Conservation (phyloP, 176 grass and related monocot species). For the Calamus simplicifolius region DNA sequence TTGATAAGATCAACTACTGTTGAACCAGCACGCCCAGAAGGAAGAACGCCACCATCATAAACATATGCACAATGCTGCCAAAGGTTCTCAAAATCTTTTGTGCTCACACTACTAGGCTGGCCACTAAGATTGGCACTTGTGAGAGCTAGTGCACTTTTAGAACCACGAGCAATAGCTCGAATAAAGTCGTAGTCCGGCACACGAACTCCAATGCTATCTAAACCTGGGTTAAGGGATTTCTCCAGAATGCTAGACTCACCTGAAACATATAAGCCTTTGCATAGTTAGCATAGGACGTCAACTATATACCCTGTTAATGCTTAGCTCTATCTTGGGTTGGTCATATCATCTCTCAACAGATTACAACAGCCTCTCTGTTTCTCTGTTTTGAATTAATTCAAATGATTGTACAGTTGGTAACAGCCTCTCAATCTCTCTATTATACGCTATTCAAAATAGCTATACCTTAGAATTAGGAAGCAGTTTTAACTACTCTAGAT, state of each 20-base stretch:
- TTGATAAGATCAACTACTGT: constrained; percentile 77
- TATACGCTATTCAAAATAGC: too few relatives aligned
- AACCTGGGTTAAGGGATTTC: constrained; percentile 74
- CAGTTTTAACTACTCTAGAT: too few relatives aligned
- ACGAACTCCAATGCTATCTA: constrained; percentile 78
- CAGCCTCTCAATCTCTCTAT: too few relatives aligned
- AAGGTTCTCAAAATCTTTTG: constrained; percentile 70
- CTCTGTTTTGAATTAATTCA: too few relatives aligned
- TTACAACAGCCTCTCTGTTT: too few relatives aligned
- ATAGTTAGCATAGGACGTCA: too few relatives aligned
- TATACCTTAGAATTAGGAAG: too few relatives aligned
- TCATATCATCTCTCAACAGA: too few relatives aligned
- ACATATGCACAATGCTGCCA: constrained; percentile 80
- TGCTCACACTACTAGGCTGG: constrained; percentile 46
- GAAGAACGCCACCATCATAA: constrained; percentile 72
- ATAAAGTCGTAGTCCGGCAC: constrained; percentile 76
- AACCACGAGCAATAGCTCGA: constrained; percentile 57
- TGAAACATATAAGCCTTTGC: neutral
- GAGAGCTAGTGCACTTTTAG: constrained; percentile 79
- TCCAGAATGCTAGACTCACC: constrained; percentile 48
- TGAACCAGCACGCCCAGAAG: constrained; percentile 79
- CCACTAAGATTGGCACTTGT: constrained; percentile 91
- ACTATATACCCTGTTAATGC: too few relatives aligned
- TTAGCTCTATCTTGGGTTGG: constrained; percentile 2
- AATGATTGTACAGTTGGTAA: too few relatives aligned